These are phyloP conservation scores for Antarctomyces pellizariae DNA, from an alignment of 495 filamentous ascomycete species.

Conservation along the genomic window DNA sequence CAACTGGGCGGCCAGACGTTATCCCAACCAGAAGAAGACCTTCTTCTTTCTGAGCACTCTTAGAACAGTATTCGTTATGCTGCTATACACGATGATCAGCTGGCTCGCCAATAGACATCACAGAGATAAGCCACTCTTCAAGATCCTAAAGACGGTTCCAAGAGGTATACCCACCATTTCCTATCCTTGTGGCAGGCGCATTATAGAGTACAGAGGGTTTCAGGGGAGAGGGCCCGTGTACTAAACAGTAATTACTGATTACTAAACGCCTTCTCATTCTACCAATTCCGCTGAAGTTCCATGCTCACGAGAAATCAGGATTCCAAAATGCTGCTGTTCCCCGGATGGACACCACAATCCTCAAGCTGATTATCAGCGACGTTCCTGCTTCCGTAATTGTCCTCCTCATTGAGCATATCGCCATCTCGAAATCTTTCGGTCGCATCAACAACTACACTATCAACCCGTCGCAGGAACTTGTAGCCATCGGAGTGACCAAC, in stretches of 20 bases:
- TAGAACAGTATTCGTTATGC: conserved; percentile 70
- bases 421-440: conserved; percentile 97
- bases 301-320: conserved; percentile 3
- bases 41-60: conserved; percentile 83
- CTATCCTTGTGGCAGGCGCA: too few species aligned
- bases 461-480: conserved; percentile 87
- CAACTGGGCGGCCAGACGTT: conserved; percentile 39
- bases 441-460: conserved; percentile 97
- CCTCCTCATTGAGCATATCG: conserved; percentile 81
- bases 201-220: too few species aligned
- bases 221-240: too few species aligned
- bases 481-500: conserved; percentile 85
- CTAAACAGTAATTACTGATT: too few species aligned
- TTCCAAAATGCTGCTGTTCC: conserved; percentile 72
- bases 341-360: conserved; percentile 25
- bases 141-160: conserved; percentile 30
- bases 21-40: conserved; percentile 42
- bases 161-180: conserved; percentile 17
- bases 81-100: conserved; percentile 85
- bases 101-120: conserved; percentile 49
- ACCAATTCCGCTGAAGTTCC: neutral
- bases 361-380: conserved; percentile 30
- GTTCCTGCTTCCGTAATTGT: conserved; percentile 76
- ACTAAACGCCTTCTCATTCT: too few species aligned
- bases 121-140: conserved; percentile 31